Percentiles rank a stretch among this genome's conserved stretches.
These are phyloP conservation scores for Amaranthus tricolor DNA, from an alignment of 179 eudicot species.

Conservation along the genomic window DNA sequence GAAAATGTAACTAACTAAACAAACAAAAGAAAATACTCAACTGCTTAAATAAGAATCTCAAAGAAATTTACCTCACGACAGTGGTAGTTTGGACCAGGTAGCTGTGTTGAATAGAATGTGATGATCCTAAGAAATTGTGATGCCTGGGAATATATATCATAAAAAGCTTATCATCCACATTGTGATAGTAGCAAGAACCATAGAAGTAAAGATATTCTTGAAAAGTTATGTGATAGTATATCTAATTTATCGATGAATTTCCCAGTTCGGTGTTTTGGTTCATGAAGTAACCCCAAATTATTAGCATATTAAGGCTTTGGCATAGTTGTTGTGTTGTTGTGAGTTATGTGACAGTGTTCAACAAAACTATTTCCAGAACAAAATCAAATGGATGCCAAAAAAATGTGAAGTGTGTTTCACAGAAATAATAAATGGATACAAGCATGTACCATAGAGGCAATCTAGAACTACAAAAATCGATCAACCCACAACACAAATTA, in stretches of 20 bases:
- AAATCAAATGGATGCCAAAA: neutral
- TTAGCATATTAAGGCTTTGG: no score
- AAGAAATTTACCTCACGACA: conserved; percentile 70
- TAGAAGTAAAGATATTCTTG: neutral
- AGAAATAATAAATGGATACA: neutral
- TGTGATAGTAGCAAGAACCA: neutral
- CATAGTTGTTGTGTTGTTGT: no score
- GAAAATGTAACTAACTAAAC: neutral
- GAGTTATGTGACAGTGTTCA: neutral
- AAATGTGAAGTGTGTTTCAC: no score
- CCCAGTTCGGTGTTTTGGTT: no score
- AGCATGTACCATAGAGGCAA: neutral
- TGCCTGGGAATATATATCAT: conserved; percentile 27
- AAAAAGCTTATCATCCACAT: neutral
- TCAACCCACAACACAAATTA: neutral
- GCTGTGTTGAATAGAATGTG: conserved; percentile 88
- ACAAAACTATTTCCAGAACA: neutral
- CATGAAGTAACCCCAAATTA: no score
- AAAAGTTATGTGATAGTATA: neutral
- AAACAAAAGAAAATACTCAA: neutral
- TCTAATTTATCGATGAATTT: no score
- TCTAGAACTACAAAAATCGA: neutral
- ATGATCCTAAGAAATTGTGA: conserved; percentile 57
- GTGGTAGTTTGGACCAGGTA: conserved; percentile 94
- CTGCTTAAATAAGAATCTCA: neutral